A percentile compares a stretch with the other conserved stretches of the same genome.
phyloP scores from a whole-genome alignment of 2,329 filamentous ascomycete species.

The Exserohilum turcica region DNA sequence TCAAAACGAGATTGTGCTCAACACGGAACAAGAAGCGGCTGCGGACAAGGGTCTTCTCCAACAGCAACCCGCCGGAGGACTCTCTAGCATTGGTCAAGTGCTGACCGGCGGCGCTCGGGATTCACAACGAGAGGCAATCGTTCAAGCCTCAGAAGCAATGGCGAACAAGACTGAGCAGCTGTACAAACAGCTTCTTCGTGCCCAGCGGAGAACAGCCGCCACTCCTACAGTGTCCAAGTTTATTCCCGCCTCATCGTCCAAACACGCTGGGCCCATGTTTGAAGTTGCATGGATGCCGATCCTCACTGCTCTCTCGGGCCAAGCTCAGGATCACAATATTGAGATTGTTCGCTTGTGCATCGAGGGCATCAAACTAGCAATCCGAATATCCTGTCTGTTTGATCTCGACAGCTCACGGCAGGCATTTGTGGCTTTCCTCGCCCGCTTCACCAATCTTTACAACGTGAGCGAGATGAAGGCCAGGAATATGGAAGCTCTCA shows the following conservation, averaged over 20 bases:
- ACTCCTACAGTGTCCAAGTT: constrained; percentile 72
- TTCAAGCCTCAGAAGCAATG: constrained; percentile 96
- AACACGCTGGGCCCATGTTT: constrained; percentile 97
- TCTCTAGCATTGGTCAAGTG: constrained; percentile 83
- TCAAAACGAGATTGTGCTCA: constrained; percentile 89
- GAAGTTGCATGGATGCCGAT: constrained; percentile 99
- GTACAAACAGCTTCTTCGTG: constrained; percentile 90
- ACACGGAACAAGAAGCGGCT: constrained; percentile 87
- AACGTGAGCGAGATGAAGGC: constrained; percentile 94
- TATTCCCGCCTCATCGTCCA: constrained; percentile 90
- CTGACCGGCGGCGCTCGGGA: constrained; percentile 92
- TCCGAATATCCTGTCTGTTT: constrained; percentile 90
- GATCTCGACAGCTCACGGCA: constrained; percentile 91
- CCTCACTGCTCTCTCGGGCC: constrained; percentile 89
- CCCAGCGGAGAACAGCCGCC: constrained; percentile 79
- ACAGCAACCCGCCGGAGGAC: constrained; percentile 65
- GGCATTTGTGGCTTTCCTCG: constrained; percentile 90
- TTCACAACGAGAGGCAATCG: constrained; percentile 87
- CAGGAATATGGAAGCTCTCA: constrained; percentile 94
- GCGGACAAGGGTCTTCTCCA: constrained; percentile 71
- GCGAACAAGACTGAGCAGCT: constrained; percentile 78
- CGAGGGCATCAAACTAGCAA: constrained; percentile 92
- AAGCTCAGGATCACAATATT: constrained; percentile 92
- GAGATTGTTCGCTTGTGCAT: constrained; percentile 92
- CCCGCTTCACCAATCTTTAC: constrained; percentile 93